Evolutionary conservation across 768 basidiomycete genomes (phyloP).

Genomic region (Boletellus emodensis): DNA sequence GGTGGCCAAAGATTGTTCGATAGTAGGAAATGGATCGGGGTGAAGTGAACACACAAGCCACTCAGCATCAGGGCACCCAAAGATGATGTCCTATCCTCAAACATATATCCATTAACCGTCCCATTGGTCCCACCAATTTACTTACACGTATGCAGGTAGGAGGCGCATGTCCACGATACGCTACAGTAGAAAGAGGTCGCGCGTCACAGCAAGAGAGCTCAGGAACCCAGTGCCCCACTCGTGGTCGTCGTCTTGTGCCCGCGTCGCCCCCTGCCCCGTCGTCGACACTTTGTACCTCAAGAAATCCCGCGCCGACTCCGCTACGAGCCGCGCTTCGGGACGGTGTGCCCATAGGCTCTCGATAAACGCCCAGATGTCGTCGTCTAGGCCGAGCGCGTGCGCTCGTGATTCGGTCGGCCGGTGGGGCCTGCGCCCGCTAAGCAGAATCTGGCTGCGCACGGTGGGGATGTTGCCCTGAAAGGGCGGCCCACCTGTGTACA

Average conservation of each 20-base stretch:
- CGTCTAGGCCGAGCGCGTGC: constrained; percentile 23
- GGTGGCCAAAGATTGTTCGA: too few species aligned
- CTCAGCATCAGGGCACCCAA: too few species aligned
- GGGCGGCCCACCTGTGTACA: constrained; percentile 27
- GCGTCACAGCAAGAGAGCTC: constrained; percentile 4
- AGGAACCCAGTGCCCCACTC: constrained; percentile 27
- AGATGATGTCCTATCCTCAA: too few species aligned
- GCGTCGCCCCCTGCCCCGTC: background rate
- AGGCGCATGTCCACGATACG: too few species aligned
- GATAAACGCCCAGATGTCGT: constrained; percentile 31
- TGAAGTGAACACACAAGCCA: too few species aligned
- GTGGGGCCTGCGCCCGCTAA: constrained; percentile 12
- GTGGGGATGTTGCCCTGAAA: constrained; percentile 18
- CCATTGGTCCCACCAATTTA: too few species aligned
- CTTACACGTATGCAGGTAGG: too few species aligned
- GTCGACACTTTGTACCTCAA: constrained; percentile 16
- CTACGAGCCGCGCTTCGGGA: constrained; percentile 26
- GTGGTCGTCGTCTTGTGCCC: constrained; percentile 16
- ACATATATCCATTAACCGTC: too few species aligned
- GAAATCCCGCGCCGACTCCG: constrained; percentile 20
- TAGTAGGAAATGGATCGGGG: too few species aligned
- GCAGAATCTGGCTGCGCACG: constrained; percentile 14
- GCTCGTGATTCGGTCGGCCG: constrained; percentile 14
- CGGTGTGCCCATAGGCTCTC: constrained; percentile 25
- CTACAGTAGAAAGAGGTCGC: constrained; percentile 15